phyloP scores from a whole-genome alignment of 2,329 filamentous ascomycete genomes.

The Aspergillus sojae region DNA sequence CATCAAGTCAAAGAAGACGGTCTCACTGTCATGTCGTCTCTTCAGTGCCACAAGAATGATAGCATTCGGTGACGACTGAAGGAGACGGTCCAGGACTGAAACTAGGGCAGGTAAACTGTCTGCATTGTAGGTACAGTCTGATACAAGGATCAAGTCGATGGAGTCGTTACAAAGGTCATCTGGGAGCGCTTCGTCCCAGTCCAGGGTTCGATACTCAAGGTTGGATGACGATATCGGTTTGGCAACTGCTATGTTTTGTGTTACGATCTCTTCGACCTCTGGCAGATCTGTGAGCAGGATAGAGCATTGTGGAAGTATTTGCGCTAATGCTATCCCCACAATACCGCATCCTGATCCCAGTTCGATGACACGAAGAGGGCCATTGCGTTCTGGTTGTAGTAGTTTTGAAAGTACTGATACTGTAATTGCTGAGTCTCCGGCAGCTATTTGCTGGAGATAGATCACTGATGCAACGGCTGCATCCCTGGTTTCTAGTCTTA shows the following conservation, averaged over 20 bases:
- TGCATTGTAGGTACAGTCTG: conserved; percentile 74
- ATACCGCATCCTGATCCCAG: conserved; percentile 70
- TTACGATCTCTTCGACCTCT: conserved; percentile 64
- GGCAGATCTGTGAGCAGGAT: conserved; percentile 67
- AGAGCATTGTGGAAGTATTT: conserved; percentile 54
- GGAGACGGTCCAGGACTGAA: conserved; percentile 55
- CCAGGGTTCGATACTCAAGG: conserved; percentile 56
- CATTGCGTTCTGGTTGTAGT: conserved; percentile 30
- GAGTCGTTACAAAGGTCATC: conserved; percentile 36
- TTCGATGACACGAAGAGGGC: conserved; percentile 59
- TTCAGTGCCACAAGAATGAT: conserved; percentile 66
- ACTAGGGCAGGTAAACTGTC: conserved; percentile 68
- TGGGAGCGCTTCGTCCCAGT: conserved; percentile 64
- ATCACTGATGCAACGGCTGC: conserved; percentile 61
- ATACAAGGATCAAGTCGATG: conserved; percentile 65
- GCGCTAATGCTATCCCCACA: conserved; percentile 65
- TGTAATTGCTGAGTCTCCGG: conserved; percentile 24
- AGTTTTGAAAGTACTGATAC: conserved; percentile 37
- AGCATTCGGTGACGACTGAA: conserved; percentile 51
- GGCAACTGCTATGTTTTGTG: conserved; percentile 55
- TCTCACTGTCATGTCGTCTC: conserved; percentile 67
- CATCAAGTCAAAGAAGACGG: conserved; percentile 67
- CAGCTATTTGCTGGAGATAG: conserved; percentile 51
- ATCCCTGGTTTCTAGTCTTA: conserved; percentile 48
- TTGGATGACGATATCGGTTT: conserved; percentile 46